A percentile compares a stretch with the other conserved stretches of the same genome.
These are phyloP conservation scores for Globisporangium cylindrosporum DNA, from an alignment of 352 stramenopile genomes.

Conservation along the genomic window DNA sequence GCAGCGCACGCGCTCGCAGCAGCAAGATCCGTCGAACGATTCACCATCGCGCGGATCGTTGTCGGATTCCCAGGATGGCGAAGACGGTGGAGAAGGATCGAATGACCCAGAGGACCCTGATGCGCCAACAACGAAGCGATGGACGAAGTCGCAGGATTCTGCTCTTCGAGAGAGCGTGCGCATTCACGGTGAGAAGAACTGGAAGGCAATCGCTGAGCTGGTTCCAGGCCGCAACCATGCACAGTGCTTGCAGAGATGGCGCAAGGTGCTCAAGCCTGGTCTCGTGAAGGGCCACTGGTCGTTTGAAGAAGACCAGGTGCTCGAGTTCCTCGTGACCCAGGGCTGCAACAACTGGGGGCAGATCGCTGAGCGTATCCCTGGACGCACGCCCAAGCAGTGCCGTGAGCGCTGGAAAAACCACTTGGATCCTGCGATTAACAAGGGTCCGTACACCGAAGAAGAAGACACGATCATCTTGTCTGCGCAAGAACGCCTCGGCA, in stretches of 20 bases:
- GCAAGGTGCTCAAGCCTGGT: constrained; percentile 93
- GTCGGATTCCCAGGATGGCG: constrained; percentile 31
- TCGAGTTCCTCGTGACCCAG: constrained; percentile 87
- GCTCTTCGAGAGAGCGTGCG: constrained; percentile 79
- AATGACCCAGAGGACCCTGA: constrained; percentile 51
- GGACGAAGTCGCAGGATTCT: constrained; percentile 86
- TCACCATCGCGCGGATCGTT: constrained; percentile 10
- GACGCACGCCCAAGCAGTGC: constrained; percentile 91
- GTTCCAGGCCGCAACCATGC: constrained; percentile 83
- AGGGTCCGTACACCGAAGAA: constrained; percentile 92
- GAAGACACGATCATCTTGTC: constrained; percentile 94
- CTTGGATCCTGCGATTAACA: constrained; percentile 90
- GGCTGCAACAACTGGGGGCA: constrained; percentile 93
- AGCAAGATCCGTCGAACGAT: constrained; percentile 15
- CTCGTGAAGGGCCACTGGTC: constrained; percentile 96
- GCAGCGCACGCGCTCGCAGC: constrained; percentile 56
- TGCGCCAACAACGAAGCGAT: constrained; percentile 80
- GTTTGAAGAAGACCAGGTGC: constrained; percentile 93
- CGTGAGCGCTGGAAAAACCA: constrained; percentile 91
- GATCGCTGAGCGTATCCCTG: constrained; percentile 91
- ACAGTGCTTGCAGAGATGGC: constrained; percentile 88
- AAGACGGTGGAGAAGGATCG: constrained; percentile 29
- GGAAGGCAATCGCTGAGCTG: constrained; percentile 85
- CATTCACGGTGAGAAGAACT: constrained; percentile 87
- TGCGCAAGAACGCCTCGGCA: constrained; percentile 89